Evolutionary conservation across 805 yeast species (phyloP), one percentile per base, ranked within the genome.

Genomic region (Diddensiella santjacobensis): DNA sequence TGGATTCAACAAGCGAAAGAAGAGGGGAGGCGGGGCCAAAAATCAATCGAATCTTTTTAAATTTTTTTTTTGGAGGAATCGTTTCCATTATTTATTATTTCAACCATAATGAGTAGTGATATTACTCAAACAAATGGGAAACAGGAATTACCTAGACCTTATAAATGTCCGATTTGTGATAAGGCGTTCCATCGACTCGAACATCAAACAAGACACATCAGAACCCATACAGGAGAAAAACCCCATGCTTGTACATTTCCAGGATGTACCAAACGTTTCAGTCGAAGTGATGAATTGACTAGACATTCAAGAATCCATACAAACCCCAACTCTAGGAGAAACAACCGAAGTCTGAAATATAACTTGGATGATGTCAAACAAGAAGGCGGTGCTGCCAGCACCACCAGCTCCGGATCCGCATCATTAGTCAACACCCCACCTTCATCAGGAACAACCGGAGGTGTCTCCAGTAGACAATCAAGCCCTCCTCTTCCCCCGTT

Each of bases 141-240:
- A 36, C 40, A 51, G 19, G 70, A 67, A 47, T 64, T 67, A 15
- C 73, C 72, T 8, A 61, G 95, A 54, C 96, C 96, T 2, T 89
- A 85, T 72, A 80, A 81, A 58, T 88, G 96, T 61, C 83, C 90
- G 18, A 72, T 85, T 58, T 88, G 96, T 66, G 81, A 79, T 44
- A 86, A 87, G 69, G 87, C 95, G 6, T 88, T 88, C 64, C 91
- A 87, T 65, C 75, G 96, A 52, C 71, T 88, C 42, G 96, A 88
- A 65, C 96, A 88, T 65, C 95, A 87, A 63, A 88, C 95, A 10
- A 76, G 96, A 56, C 96, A 88, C 64, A 84, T 89, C 57, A 73
- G 96, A 49, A 88, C 96, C 6, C 96, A 88, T 68, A 88, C 96
- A 0, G 96, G 96, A 42, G 96, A 88, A 64, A 86, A 87, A 64